A percentile compares a stretch with the other conserved stretches of the same genome.
Evolutionary conservation across 495 filamentous ascomycete species (phyloP).

Genomic region (Penicillium waksmanii): DNA sequence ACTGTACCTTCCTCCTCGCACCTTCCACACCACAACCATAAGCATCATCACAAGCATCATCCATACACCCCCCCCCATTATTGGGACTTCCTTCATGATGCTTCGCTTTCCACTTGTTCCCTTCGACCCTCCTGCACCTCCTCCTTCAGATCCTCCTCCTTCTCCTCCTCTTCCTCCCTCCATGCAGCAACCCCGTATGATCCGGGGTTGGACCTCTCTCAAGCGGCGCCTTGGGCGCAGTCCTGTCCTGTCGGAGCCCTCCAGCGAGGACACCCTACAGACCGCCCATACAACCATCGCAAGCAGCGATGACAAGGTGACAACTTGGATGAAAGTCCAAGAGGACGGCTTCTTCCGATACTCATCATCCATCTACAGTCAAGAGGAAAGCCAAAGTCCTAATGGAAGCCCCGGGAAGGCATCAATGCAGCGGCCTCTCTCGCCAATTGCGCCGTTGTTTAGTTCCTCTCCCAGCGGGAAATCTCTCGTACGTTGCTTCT

Average conservation of each 20-base stretch:
- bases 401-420: not conserved
- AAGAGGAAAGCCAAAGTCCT: not conserved
- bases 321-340: not conserved
- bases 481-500: not conserved
- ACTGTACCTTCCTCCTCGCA: too few relatives aligned
- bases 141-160: too few relatives aligned
- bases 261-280: not conserved
- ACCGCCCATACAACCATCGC: not conserved
- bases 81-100: too few relatives aligned
- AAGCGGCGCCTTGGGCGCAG: not conserved
- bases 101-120: too few relatives aligned
- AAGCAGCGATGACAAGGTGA: not conserved
- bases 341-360: conserved; percentile 32
- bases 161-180: too few relatives aligned
- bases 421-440: conserved; percentile 1
- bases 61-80: too few relatives aligned
- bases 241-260: not conserved
- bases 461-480: not conserved
- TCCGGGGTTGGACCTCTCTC: too few relatives aligned
- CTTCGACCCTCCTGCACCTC: too few relatives aligned
- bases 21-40: too few relatives aligned
- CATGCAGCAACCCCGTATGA: too few relatives aligned
- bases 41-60: too few relatives aligned
- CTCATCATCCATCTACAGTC: conserved; percentile 22
- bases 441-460: not conserved